These are phyloP conservation scores for Calonectria honghensis DNA, from an alignment of 2,329 filamentous ascomycete genomes.

Conservation along the genomic window DNA sequence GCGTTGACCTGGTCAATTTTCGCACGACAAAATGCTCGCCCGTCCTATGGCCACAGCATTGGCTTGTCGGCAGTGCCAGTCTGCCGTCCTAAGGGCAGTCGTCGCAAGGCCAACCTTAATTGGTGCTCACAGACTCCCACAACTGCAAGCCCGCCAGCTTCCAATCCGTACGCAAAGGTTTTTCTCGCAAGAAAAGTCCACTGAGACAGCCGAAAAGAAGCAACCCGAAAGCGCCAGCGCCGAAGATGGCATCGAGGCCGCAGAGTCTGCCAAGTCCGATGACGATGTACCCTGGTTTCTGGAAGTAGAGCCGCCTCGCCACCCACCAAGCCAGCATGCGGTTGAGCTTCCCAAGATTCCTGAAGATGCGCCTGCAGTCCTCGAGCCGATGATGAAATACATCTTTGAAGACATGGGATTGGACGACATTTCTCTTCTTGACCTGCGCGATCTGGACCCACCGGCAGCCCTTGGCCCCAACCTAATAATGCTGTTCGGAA, in stretches of 20 bases:
- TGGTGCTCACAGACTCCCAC: constrained; percentile 51
- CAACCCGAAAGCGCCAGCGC: constrained; percentile 29
- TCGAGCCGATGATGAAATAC: constrained; percentile 84
- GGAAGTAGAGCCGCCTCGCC: constrained; percentile 78
- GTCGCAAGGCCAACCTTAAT: constrained; percentile 48
- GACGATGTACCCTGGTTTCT: constrained; percentile 87
- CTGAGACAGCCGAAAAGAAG: constrained; percentile 45
- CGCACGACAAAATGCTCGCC: constrained; percentile 54
- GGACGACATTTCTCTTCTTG: constrained; percentile 86
- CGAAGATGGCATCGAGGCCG: constrained; percentile 44
- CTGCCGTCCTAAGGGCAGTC: constrained; percentile 56
- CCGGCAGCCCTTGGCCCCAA: constrained; percentile 91
- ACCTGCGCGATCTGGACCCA: constrained; percentile 89
- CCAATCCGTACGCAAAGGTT: constrained; percentile 49
- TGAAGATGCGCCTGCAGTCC: constrained; percentile 80
- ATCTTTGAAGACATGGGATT: constrained; percentile 90
- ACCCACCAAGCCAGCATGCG: constrained; percentile 68
- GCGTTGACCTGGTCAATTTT: neutral
- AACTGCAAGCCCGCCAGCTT: constrained; percentile 44
- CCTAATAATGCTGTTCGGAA: constrained; percentile 94
- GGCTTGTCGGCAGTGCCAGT: constrained; percentile 58
- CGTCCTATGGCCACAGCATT: constrained; percentile 56
- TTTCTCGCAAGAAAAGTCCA: constrained; percentile 47
- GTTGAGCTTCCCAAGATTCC: constrained; percentile 75
- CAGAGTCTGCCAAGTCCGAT: constrained; percentile 58